A percentile compares a stretch with the other conserved stretches of the same genome.
phyloP scores from a whole-genome alignment of 1,139 yeast species.

The Arxiozyma slooffiae region DNA sequence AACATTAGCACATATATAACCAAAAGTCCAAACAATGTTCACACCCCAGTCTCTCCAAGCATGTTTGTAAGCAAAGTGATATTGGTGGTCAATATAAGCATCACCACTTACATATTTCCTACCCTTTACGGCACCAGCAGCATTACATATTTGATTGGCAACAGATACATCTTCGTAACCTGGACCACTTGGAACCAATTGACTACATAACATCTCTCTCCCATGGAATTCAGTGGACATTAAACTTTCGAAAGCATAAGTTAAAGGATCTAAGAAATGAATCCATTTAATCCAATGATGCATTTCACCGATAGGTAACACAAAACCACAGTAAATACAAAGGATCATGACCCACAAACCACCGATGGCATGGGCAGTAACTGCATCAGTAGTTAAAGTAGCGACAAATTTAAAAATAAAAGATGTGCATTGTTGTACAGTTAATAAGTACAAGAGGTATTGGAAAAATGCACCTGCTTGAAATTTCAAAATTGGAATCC shows the following conservation, averaged over 20 bases:
- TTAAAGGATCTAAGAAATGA: constrained; percentile 47
- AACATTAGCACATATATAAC: constrained; percentile 39
- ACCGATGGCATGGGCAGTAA: constrained; percentile 56
- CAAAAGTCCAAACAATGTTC: constrained; percentile 44
- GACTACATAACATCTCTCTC: constrained; percentile 40
- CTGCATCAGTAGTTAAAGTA: constrained; percentile 43
- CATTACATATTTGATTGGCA: constrained; percentile 40
- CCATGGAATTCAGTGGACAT: constrained; percentile 51
- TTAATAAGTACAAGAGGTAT: constrained; percentile 41
- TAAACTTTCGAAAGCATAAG: constrained; percentile 47
- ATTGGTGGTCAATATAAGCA: constrained; percentile 34
- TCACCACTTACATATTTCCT: constrained; percentile 40
- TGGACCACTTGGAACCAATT: constrained; percentile 45
- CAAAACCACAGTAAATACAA: constrained; percentile 51
- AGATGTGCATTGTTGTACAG: constrained; percentile 43
- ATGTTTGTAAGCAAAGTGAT: constrained; percentile 40
- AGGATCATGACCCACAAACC: constrained; percentile 45
- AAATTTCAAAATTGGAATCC: constrained; percentile 47
- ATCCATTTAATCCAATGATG: constrained; percentile 60
- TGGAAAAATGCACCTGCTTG: constrained; percentile 56
- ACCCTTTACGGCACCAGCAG: constrained; percentile 42
- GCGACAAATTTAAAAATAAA: constrained; percentile 55
- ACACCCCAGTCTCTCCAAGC: constrained; percentile 64
- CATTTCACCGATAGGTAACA: constrained; percentile 48
- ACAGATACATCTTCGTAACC: constrained; percentile 37